Conservation (phyloP, 2,329 filamentous ascomycete species). For the Botryotinia convoluta region DNA sequence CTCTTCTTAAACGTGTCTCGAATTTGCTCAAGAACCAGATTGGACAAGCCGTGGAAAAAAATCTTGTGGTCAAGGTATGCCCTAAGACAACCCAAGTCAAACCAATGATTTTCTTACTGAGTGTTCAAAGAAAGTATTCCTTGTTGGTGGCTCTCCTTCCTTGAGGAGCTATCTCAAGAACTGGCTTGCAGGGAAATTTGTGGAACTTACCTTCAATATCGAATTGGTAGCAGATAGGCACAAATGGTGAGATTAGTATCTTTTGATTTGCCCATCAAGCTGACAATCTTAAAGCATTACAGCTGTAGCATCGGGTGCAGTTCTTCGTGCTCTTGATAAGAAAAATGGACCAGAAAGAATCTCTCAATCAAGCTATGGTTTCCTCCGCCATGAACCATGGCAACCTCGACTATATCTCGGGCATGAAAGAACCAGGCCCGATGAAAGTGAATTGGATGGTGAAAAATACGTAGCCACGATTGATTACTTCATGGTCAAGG, state of each 20-base stretch:
- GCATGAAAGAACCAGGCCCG: conserved; percentile 10
- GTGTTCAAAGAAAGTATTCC: conserved; percentile 27
- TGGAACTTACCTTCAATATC: conserved; percentile 5
- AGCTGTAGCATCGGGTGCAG: conserved; percentile 26
- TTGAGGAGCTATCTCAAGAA: conserved; percentile 21
- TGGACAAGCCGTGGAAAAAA: conserved; percentile 14
- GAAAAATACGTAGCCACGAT: conserved; percentile 25
- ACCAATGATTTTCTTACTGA: background rate
- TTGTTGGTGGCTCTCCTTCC: conserved; percentile 29
- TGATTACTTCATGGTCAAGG: conserved; percentile 28
- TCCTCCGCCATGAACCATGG: conserved; percentile 22
- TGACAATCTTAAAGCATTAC: conserved; percentile 19
- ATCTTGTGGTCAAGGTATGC: conserved; percentile 23
- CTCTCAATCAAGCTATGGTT: conserved; percentile 26
- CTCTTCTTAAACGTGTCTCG: conserved; percentile 21
- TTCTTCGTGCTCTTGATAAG: conserved; percentile 26
- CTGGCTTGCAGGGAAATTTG: conserved; percentile 11
- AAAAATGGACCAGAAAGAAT: conserved; percentile 26
- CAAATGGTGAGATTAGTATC: conserved; percentile 14
- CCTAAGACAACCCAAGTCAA: background rate
- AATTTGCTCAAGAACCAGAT: conserved; percentile 22
- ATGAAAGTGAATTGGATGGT: conserved; percentile 22
- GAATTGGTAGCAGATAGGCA: conserved; percentile 14
- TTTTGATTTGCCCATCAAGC: background rate
- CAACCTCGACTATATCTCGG: conserved; percentile 12